A percentile compares a stretch with the other conserved stretches of the same genome.
Conservation (phyloP, 768 basidiomycete genomes). For the Dictyophora rubrovolvata region DNA sequence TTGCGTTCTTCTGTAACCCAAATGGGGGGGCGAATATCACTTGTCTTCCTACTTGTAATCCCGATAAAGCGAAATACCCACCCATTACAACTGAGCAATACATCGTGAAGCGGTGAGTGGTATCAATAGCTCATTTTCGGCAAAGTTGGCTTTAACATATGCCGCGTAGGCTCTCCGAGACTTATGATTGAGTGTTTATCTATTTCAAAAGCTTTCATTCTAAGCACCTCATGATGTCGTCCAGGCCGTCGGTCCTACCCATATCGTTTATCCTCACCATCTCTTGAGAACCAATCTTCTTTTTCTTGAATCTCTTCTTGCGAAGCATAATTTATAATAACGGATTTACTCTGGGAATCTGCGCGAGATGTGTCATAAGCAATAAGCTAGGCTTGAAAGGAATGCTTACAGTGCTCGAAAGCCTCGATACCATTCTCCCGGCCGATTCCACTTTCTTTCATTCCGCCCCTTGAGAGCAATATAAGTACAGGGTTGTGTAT, state of each 20-base stretch:
- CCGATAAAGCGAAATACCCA: slow-evolving; percentile 47
- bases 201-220: background rate
- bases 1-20: slow-evolving; percentile 84
- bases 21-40: slow-evolving; percentile 58
- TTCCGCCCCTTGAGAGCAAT: slow-evolving; percentile 56
- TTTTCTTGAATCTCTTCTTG: slow-evolving; percentile 41
- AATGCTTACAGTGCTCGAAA: slow-evolving; percentile 56
- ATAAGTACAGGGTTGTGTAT: background rate
- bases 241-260: background rate
- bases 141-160: background rate
- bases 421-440: slow-evolving; percentile 81
- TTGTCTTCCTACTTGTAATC: slow-evolving; percentile 55
- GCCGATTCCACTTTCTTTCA: slow-evolving; percentile 85
- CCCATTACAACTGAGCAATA: slow-evolving; percentile 66
- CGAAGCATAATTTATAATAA: slow-evolving; percentile 62
- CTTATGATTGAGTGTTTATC: background rate
- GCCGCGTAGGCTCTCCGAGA: background rate
- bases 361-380: background rate
- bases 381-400: background rate
- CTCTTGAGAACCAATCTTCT: slow-evolving; percentile 46
- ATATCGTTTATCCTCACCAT: background rate
- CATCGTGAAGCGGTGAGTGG: slow-evolving; percentile 40
- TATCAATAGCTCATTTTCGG: background rate
- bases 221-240: background rate
- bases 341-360: slow-evolving; percentile 84